Conservation (phyloP, 371 early-diverging fungal species). For the Capniomyces stellatus region DNA sequence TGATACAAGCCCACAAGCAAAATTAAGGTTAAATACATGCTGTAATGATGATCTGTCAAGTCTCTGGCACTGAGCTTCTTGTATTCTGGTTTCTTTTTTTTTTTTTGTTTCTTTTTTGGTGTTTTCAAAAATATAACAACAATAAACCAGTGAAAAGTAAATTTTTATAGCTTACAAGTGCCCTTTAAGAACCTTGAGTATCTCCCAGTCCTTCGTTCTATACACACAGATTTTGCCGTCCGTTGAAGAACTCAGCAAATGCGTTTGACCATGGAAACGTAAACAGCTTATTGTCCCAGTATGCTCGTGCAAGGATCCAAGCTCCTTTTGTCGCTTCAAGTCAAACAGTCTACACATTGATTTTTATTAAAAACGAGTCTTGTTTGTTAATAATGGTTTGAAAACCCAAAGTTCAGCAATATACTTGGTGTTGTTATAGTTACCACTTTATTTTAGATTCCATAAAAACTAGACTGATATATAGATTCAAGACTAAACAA, state of each 20-base stretch:
- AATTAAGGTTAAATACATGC: not conserved
- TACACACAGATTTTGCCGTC: slow-evolving; percentile 76
- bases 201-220: slow-evolving; percentile 91
- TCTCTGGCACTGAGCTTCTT: too few species aligned
- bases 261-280: slow-evolving; percentile 55
- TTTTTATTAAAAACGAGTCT: too few species aligned
- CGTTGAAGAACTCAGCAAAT: slow-evolving; percentile 75
- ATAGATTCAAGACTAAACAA: too few species aligned
- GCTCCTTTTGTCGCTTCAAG: slow-evolving; percentile 65
- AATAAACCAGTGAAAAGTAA: too few species aligned
- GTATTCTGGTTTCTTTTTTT: too few species aligned
- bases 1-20: not conserved
- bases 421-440: too few species aligned
- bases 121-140: too few species aligned
- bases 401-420: too few species aligned
- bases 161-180: slow-evolving; percentile 78
- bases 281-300: slow-evolving; percentile 75
- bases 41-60: too few species aligned
- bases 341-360: slow-evolving; percentile 48
- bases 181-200: slow-evolving; percentile 72
- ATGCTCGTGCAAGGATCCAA: slow-evolving; percentile 83
- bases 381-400: too few species aligned
- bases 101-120: not conserved
- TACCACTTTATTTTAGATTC: too few species aligned
- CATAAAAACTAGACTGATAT: too few species aligned